A percentile compares a stretch with the other conserved stretches of the same genome.
Evolutionary conservation across 208 protist genomes (phyloP).

Genomic region (Leishmania aethiopica): DNA sequence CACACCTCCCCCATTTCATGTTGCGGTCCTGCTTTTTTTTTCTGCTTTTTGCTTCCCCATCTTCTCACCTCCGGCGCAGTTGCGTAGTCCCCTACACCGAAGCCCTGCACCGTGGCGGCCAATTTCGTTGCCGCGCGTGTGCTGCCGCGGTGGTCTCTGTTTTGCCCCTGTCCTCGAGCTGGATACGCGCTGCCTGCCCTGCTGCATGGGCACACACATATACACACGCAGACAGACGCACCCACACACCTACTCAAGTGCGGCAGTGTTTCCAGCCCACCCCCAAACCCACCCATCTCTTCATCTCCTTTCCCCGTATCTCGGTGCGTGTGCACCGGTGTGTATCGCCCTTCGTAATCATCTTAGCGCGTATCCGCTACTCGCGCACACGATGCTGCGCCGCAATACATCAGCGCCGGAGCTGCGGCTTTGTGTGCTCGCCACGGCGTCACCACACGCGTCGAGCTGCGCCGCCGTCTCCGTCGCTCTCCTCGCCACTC

Average conservation of each 20-base stretch:
- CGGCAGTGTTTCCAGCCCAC: neutral
- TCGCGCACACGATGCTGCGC: conserved; percentile 15
- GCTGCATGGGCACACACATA: neutral
- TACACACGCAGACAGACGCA: neutral
- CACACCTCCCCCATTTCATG: neutral
- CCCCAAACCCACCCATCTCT: neutral
- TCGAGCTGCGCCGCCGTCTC: neutral
- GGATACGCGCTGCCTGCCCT: neutral
- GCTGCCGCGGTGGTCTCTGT: neutral
- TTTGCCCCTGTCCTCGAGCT: neutral
- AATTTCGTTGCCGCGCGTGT: neutral
- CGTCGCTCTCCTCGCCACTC: conserved; percentile 4
- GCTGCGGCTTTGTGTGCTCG: conserved; percentile 24
- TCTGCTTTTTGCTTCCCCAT: neutral
- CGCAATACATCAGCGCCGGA: conserved; percentile 11
- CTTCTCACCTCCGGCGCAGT: neutral
- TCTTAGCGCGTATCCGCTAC: too few relatives aligned
- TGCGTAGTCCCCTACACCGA: neutral
- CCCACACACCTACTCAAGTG: neutral
- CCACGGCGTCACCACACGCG: neutral
- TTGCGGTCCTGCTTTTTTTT: too few relatives aligned
- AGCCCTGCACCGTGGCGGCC: neutral
- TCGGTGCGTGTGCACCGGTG: neutral
- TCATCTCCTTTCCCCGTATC: neutral
- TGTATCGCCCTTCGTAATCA: neutral